These are phyloP conservation scores for Dryas alaskensis DNA, from an alignment of 306 rosid species.

Conservation along the genomic window DNA sequence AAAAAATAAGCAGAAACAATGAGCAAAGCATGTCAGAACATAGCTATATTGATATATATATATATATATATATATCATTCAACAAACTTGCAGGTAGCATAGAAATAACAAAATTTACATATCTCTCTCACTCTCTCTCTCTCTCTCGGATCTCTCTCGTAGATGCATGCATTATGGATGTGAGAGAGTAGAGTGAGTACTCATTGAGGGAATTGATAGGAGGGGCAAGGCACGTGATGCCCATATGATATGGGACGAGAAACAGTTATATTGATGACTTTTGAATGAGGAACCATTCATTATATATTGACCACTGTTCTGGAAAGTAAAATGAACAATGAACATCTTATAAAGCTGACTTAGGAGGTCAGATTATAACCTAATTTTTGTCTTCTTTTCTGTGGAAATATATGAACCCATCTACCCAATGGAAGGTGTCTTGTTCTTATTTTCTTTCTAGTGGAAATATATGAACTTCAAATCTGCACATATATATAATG, in stretches of 20 bases:
- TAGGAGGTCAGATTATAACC: neutral
- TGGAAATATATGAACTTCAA: neutral
- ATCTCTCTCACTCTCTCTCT: neutral
- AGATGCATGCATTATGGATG: constrained; percentile 6
- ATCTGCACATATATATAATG: neutral
- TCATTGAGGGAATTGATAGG: constrained; percentile 3
- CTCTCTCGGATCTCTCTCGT: neutral
- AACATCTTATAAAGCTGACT: constrained; percentile 14
- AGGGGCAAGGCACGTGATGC: constrained; percentile 47
- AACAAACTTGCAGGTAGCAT: neutral
- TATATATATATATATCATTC: neutral
- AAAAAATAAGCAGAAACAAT: neutral
- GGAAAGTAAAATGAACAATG: neutral
- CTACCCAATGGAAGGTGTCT: no score
- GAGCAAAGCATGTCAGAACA: constrained; percentile 7
- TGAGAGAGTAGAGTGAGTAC: constrained; percentile 12
- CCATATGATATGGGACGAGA: constrained; percentile 35
- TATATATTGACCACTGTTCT: neutral
- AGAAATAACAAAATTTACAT: neutral
- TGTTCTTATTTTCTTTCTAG: neutral
- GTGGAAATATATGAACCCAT: constrained; percentile 1
- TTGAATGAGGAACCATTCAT: neutral
- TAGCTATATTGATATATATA: neutral
- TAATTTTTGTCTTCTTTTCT: neutral
- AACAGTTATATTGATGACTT: constrained; percentile 4